Base-by-base conservation (phyloP, 148 eudicot species). In the Nepenthes mirabilis region DNA sequence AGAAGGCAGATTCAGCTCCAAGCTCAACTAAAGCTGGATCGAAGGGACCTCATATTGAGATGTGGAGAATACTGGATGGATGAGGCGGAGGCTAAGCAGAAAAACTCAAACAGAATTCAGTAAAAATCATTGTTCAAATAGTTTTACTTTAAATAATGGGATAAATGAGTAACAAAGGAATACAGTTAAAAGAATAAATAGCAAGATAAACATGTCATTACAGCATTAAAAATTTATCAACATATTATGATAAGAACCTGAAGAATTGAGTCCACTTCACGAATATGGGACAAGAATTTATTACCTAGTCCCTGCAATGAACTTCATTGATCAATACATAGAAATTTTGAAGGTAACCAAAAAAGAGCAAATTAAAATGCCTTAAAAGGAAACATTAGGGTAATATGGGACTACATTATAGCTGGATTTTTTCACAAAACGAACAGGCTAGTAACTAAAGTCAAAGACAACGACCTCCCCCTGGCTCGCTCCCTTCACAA, bases 401-500 rank as follows among this genome's bases (percentile, higher is more conserved):
- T 3, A 40, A 40, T 8, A 40, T 40, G 45, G 8, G 8, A 40
- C 4, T 0, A 4, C 1, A 40, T 49, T 49, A n/a, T 11, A 10
- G 52, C 10, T 5, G 12, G 6, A n/a, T 12, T 5, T 5, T 3
- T n/a, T 45, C 48, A 49, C 0, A 1, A 40, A 40, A 40, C 6
- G 4, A 40, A 40, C 8, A 40, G 1, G 45, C 13, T 47, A 43
- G 35, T 33, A 45, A 43, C 8, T 13, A 45, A 1, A n/a, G 43
- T 12, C 7, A 60, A 49, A 52, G 43, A 47, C 53, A 65, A 57
- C 61, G 67, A 93, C 98, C 96, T 93, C 98, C 62, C 98, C 98
- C 63, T 86, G 96, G 71, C 96, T 93, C 57, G 98, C 98, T 66
- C 98, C 98, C 70, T 93, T 93, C 51, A 93, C 98, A 63, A 93